These are phyloP conservation scores for Fusarium solani-melongenae DNA, from an alignment of 2,329 filamentous ascomycete genomes.

Conservation along the genomic window DNA sequence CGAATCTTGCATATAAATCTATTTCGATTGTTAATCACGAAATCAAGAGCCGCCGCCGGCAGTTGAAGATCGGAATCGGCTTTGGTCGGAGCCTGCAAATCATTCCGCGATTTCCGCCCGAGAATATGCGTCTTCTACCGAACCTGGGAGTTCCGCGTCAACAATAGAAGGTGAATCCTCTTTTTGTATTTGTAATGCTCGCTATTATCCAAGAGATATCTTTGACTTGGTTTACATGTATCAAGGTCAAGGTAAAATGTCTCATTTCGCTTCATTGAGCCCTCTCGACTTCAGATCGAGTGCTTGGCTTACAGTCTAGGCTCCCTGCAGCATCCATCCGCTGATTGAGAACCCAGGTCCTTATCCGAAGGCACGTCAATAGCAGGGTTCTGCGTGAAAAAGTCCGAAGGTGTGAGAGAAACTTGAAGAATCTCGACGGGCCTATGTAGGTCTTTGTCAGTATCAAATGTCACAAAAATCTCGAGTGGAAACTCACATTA, in stretches of 20 bases:
- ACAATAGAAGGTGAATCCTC: not conserved
- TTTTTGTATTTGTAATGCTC: not conserved
- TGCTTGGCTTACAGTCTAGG: not conserved
- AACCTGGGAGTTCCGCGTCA: not conserved
- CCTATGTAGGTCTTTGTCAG: slow-evolving; percentile 9
- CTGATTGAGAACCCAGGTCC: not conserved
- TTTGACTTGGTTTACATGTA: not conserved
- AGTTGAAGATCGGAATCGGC: not conserved
- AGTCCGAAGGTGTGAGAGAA: slow-evolving; percentile 58
- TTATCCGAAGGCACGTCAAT: slow-evolving; percentile 53
- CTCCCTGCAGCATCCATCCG: not conserved
- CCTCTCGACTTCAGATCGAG: not conserved
- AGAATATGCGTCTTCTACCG: not conserved
- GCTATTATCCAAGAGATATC: not conserved
- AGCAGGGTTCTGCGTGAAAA: slow-evolving; percentile 60
- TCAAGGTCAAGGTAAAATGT: not conserved
- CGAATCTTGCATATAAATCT: not conserved
- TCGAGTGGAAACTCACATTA: slow-evolving; percentile 62
- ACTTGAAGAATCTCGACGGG: slow-evolving; percentile 61
- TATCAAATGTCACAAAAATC: not conserved
- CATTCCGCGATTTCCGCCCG: not conserved
- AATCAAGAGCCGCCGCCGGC: not conserved
- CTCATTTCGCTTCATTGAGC: not conserved
- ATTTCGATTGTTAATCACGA: not conserved
- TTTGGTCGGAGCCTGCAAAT: not conserved